Conservation (phyloP, 1,284 basidiomycete species). For the Bjerkandera adusta region DNA sequence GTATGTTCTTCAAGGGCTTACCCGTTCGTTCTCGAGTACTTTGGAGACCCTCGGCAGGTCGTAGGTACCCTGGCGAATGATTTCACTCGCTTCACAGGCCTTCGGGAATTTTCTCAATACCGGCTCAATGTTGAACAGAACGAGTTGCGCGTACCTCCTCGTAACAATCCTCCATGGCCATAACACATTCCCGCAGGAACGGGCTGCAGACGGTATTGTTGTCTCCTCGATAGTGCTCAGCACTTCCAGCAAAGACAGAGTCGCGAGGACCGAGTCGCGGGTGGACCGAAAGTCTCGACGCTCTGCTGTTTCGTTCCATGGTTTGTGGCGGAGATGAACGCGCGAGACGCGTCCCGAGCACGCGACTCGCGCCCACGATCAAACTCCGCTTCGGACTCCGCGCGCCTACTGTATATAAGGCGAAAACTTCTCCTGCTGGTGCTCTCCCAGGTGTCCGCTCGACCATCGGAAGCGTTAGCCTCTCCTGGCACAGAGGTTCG, state of each 20-base stretch:
- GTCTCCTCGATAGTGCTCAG: constrained; percentile 59
- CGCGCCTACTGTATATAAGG: constrained; percentile 24
- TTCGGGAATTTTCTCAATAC: constrained; percentile 25
- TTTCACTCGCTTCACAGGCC: constrained; percentile 64
- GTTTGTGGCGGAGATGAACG: constrained; percentile 6
- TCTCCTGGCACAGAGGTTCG: constrained; percentile 28
- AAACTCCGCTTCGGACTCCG: constrained; percentile 26
- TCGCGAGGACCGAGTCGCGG: constrained; percentile 54
- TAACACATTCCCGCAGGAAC: constrained; percentile 67
- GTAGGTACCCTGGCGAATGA: constrained; percentile 65
- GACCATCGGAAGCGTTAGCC: constrained; percentile 39
- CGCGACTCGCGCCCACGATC: constrained; percentile 19
- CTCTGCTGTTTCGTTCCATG: constrained; percentile 22
- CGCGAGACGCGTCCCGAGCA: constrained; percentile 29
- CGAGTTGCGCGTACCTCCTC: constrained; percentile 52
- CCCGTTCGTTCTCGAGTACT: constrained; percentile 62
- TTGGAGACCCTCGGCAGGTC: constrained; percentile 68
- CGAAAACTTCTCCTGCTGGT: constrained; percentile 16
- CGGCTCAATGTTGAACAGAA: constrained; percentile 2
- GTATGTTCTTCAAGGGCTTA: constrained; percentile 32
- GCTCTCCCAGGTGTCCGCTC: constrained; percentile 34
- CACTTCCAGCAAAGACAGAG: constrained; percentile 62
- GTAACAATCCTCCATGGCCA: constrained; percentile 72
- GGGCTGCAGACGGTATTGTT: constrained; percentile 62
- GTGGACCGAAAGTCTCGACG: constrained; percentile 59